Percentiles rank a stretch among this genome's conserved stretches.
phyloP scores from a whole-genome alignment of 495 filamentous ascomycete species.

The Darksidea phi region DNA sequence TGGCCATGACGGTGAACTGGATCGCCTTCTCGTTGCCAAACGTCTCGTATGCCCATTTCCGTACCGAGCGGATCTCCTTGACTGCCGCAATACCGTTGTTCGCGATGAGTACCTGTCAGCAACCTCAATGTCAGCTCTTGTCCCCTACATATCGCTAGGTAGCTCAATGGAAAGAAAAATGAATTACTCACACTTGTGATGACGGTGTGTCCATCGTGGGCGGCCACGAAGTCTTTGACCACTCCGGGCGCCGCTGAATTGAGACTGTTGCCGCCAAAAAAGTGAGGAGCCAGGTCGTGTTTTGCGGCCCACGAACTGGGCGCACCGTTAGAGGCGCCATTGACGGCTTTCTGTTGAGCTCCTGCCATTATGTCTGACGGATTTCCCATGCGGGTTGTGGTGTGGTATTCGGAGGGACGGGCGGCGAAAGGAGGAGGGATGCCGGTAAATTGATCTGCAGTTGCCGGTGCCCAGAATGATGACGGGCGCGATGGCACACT shows the following conservation, averaged over 20 bases:
- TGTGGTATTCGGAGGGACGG: not conserved
- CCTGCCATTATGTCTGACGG: conserved; percentile 34
- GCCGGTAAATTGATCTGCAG: not conserved
- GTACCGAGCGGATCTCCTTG: conserved; percentile 96
- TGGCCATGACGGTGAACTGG: conserved; percentile 99
- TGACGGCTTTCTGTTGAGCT: conserved; percentile 10
- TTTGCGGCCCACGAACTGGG: conserved; percentile 67
- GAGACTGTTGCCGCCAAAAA: conserved; percentile 90
- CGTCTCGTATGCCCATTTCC: conserved; percentile 99
- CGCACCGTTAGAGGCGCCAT: conserved; percentile 51
- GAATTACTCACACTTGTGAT: conserved; percentile 79
- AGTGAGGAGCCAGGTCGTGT: conserved; percentile 81
- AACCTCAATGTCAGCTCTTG: conserved; percentile 1
- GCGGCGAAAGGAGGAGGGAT: not conserved
- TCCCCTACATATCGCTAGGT: not conserved
- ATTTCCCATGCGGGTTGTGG: conserved; percentile 26
- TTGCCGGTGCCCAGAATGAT: not conserved
- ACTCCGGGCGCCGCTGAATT: conserved; percentile 71
- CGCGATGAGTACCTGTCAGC: conserved; percentile 87
- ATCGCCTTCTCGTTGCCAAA: conserved; percentile 98
- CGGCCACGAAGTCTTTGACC: conserved; percentile 92
- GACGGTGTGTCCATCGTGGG: conserved; percentile 90
- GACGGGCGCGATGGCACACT: not conserved
- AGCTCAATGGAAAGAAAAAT: not conserved
- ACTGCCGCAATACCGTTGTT: conserved; percentile 99